These are phyloP conservation scores for Amyloporia xantha DNA, from an alignment of 768 basidiomycete species.

Conservation along the genomic window DNA sequence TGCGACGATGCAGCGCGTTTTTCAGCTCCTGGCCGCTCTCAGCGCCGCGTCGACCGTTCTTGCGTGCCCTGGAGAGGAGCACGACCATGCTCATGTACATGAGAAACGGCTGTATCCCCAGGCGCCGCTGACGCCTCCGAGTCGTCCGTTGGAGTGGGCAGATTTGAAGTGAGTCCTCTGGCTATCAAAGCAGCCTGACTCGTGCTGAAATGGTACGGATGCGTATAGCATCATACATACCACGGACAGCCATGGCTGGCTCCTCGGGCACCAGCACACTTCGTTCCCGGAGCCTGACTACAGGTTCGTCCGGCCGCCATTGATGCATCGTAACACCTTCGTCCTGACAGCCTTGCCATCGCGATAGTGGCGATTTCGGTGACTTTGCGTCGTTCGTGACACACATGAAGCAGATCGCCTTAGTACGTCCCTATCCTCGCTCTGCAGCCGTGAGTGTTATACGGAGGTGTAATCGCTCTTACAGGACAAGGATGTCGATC, in stretches of 20 bases:
- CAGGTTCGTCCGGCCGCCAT: slow-evolving; percentile 60
- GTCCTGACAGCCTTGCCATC: neutral
- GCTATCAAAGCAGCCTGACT: neutral
- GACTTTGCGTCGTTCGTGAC: slow-evolving; percentile 56
- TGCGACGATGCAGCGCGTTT: slow-evolving; percentile 1
- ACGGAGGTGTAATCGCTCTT: neutral
- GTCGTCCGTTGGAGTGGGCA: slow-evolving; percentile 72
- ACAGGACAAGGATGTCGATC: slow-evolving; percentile 70
- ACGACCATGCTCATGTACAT: slow-evolving; percentile 24
- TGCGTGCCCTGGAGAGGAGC: slow-evolving; percentile 22
- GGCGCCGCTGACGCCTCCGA: slow-evolving; percentile 46
- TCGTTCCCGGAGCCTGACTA: slow-evolving; percentile 74
- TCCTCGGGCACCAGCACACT: slow-evolving; percentile 77
- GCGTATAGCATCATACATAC: slow-evolving; percentile 68
- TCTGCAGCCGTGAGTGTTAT: neutral
- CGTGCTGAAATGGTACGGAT: neutral
- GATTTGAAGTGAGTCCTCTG: slow-evolving; percentile 39
- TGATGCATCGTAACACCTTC: too few relatives aligned
- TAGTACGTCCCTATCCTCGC: neutral
- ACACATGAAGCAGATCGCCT: slow-evolving; percentile 5
- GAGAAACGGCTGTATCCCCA: slow-evolving; percentile 32
- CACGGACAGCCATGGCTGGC: slow-evolving; percentile 79
- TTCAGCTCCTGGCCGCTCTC: slow-evolving; percentile 4
- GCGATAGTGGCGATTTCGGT: slow-evolving; percentile 49
- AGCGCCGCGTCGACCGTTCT: slow-evolving; percentile 12